These are phyloP conservation scores for Elasticomyces elasticus DNA, from an alignment of 495 filamentous ascomycete genomes.

Conservation along the genomic window DNA sequence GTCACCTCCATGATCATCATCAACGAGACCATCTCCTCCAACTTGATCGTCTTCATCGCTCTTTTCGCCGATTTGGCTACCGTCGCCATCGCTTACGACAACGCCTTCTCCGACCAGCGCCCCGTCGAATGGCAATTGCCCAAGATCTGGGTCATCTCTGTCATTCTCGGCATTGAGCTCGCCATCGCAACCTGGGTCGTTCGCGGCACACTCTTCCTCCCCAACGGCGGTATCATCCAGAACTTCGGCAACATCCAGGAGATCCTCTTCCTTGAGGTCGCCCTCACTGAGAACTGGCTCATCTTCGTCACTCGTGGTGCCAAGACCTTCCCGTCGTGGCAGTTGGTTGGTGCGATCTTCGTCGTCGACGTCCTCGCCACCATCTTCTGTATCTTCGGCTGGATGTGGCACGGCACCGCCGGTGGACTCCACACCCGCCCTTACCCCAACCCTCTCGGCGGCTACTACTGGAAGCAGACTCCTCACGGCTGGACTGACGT, in stretches of 20 bases:
- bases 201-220: slow-evolving; percentile 54
- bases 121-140: slow-evolving; percentile 70
- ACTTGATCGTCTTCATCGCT: slow-evolving; percentile 67
- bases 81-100: slow-evolving; percentile 68
- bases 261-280: slow-evolving; percentile 64
- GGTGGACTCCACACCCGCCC: slow-evolving; percentile 28
- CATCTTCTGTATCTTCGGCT: slow-evolving; percentile 65
- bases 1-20: slow-evolving; percentile 70
- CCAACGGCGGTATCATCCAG: slow-evolving; percentile 62
- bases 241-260: slow-evolving; percentile 62
- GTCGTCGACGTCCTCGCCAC: slow-evolving; percentile 60
- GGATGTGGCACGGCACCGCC: slow-evolving; percentile 43
- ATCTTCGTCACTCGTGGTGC: slow-evolving; percentile 70
- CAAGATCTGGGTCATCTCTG: slow-evolving; percentile 68
- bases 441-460: slow-evolving; percentile 33
- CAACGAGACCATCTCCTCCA: slow-evolving; percentile 55
- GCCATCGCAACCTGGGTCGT: slow-evolving; percentile 61
- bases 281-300: slow-evolving; percentile 69
- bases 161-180: slow-evolving; percentile 56
- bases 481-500: slow-evolving; percentile 55
- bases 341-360: slow-evolving; percentile 61
- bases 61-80: slow-evolving; percentile 70
- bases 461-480: slow-evolving; percentile 38
- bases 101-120: slow-evolving; percentile 60
- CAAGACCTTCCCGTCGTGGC: slow-evolving; percentile 62